A percentile compares a stretch with the other conserved stretches of the same genome.
Conservation (phyloP, 2,329 filamentous ascomycete genomes). For the Paraphoma sp. region DNA sequence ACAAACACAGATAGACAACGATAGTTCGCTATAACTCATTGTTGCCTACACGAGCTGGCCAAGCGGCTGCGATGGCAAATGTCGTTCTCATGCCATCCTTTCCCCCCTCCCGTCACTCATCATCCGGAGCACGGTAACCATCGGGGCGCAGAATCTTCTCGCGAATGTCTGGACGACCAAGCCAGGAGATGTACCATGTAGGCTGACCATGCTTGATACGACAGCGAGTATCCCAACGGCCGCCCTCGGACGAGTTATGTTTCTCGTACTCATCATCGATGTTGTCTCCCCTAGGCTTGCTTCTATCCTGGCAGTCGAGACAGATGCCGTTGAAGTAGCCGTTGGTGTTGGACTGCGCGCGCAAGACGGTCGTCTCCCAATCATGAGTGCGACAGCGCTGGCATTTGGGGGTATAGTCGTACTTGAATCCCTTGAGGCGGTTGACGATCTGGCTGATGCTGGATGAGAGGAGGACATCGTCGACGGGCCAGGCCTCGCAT, state of each 20-base stretch:
- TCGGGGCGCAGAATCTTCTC: slow-evolving; percentile 21
- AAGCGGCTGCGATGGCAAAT: too few relatives aligned
- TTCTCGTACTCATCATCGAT: slow-evolving; percentile 31
- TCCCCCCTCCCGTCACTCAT: background rate
- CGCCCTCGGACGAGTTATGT: slow-evolving; percentile 13
- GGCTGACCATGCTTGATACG: slow-evolving; percentile 33
- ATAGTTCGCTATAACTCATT: too few relatives aligned
- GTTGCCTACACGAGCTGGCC: too few relatives aligned
- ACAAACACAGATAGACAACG: too few relatives aligned
- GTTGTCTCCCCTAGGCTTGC: slow-evolving; percentile 10
- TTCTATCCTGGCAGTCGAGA: slow-evolving; percentile 38
- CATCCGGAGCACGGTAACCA: slow-evolving; percentile 2
- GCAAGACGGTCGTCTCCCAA: slow-evolving; percentile 8
- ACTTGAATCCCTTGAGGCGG: slow-evolving; percentile 18
- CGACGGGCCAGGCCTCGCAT: slow-evolving; percentile 21
- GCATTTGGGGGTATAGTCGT: slow-evolving; percentile 13
- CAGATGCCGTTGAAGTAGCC: slow-evolving; percentile 41
- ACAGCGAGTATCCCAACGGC: slow-evolving; percentile 30
- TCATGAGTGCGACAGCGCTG: slow-evolving; percentile 13
- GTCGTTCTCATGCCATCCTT: background rate
- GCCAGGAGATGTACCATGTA: slow-evolving; percentile 40
- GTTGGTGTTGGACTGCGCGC: slow-evolving; percentile 5
- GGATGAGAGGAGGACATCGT: slow-evolving; percentile 16
- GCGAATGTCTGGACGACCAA: slow-evolving; percentile 20
- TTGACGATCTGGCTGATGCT: slow-evolving; percentile 14